phyloP scores from a whole-genome alignment of 1,284 basidiomycete genomes.

The Puccinia novopanici region DNA sequence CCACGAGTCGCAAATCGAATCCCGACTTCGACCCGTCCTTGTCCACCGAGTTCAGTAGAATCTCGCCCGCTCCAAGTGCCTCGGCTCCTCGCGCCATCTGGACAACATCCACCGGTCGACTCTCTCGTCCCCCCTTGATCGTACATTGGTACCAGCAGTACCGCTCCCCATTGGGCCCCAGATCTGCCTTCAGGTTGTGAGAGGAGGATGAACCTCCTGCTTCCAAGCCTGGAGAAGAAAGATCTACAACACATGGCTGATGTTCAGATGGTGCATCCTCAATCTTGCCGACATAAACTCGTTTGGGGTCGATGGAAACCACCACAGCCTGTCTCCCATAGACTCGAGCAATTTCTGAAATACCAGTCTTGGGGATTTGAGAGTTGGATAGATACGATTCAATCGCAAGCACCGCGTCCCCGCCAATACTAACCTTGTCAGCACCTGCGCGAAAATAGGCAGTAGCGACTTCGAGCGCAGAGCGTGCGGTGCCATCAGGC shows the following conservation, averaged over 20 bases:
- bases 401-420: constrained; percentile 58
- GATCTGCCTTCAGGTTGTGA: constrained; percentile 61
- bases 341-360: constrained; percentile 84
- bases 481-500: constrained; percentile 83
- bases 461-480: constrained; percentile 90
- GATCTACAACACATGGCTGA: constrained; percentile 71
- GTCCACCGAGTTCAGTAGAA: constrained; percentile 95
- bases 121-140: constrained; percentile 85
- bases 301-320: constrained; percentile 90
- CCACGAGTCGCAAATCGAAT: constrained; percentile 84
- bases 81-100: constrained; percentile 88
- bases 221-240: constrained; percentile 63
- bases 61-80: constrained; percentile 87
- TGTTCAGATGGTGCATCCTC: constrained; percentile 63
- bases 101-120: constrained; percentile 84
- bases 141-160: constrained; percentile 99
- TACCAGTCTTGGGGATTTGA: constrained; percentile 67
- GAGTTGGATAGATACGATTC: constrained; percentile 42
- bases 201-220: not conserved
- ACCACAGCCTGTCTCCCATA: constrained; percentile 99
- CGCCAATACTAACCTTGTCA: constrained; percentile 81
- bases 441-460: constrained; percentile 96
- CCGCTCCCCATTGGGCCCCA: constrained; percentile 67
- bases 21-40: constrained; percentile 90
- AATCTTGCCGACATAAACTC: constrained; percentile 75